phyloP scores from a whole-genome alignment of 257 asterid genomes.

The Catharanthus roseus region DNA sequence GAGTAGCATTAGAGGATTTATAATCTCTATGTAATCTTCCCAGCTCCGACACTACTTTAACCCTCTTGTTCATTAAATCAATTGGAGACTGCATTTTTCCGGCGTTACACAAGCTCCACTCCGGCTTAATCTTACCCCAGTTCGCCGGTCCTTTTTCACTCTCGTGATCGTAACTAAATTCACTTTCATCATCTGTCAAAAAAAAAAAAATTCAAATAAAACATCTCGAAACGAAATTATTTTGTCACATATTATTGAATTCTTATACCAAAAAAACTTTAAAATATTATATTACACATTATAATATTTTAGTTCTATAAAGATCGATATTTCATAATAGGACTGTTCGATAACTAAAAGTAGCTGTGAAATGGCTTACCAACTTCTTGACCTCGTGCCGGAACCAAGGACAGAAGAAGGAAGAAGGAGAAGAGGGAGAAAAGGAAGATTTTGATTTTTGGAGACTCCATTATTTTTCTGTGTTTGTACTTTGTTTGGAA shows the following conservation, averaged over 20 bases:
- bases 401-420: slow-evolving; percentile 25
- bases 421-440: slow-evolving; percentile 16
- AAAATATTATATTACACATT: too few relatives aligned
- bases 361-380: slow-evolving; percentile 24
- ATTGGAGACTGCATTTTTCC: slow-evolving; percentile 75
- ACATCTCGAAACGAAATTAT: too few relatives aligned
- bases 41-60: slow-evolving; percentile 42
- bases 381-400: slow-evolving; percentile 46
- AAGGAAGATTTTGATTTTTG: slow-evolving; percentile 8
- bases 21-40: slow-evolving; percentile 43
- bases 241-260: too few relatives aligned
- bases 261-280: too few relatives aligned
- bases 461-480: slow-evolving; percentile 19
- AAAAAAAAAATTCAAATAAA: not conserved
- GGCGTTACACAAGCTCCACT: slow-evolving; percentile 52
- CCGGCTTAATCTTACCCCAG: slow-evolving; percentile 67
- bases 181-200: slow-evolving; percentile 58
- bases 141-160: slow-evolving; percentile 54
- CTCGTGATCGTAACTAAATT: slow-evolving; percentile 45
- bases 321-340: too few relatives aligned
- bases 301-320: too few relatives aligned
- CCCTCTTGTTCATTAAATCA: slow-evolving; percentile 50
- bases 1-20: slow-evolving; percentile 52
- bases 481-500: not conserved
- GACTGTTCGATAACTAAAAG: too few relatives aligned